Conservation (phyloP, 345 rosid genomes). For the Melastoma malabathricum region DNA sequence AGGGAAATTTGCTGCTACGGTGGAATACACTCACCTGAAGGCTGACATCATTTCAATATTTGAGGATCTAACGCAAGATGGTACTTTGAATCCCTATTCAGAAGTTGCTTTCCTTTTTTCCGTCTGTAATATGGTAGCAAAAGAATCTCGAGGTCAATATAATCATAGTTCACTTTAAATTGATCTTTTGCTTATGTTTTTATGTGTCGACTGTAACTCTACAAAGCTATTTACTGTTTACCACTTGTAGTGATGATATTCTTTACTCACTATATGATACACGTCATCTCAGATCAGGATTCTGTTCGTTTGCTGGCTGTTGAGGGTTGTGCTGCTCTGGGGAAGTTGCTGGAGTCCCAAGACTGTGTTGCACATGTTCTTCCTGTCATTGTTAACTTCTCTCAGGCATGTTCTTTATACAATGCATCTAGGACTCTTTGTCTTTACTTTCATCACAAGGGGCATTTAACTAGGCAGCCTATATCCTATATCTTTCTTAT, state of each 20-base stretch:
- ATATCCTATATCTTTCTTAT: too few species aligned
- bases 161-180: too few species aligned
- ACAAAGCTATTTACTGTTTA: too few species aligned
- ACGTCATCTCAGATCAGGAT: conserved; percentile 61
- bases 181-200: too few species aligned
- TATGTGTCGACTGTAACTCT: too few species aligned
- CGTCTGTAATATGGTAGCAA: neutral
- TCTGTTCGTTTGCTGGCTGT: conserved; percentile 92
- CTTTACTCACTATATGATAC: neutral
- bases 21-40: conserved; percentile 72
- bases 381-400: conserved; percentile 85
- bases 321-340: conserved; percentile 95
- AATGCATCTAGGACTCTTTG: neutral
- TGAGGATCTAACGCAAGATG: conserved; percentile 94
- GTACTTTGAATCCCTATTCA: conserved; percentile 22
- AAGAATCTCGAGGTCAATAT: too few species aligned
- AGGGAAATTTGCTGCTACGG: conserved; percentile 90
- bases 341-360: conserved; percentile 86
- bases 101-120: neutral
- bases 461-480: too few species aligned
- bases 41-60: conserved; percentile 75
- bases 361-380: conserved; percentile 85
- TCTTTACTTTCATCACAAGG: neutral
- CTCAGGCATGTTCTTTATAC: conserved; percentile 41
- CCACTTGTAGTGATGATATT: neutral